Percentiles rank a stretch among this genome's conserved stretches.
Evolutionary conservation across 2,329 filamentous ascomycete species (phyloP).

Genomic region (Diaporthe citrichinensis): DNA sequence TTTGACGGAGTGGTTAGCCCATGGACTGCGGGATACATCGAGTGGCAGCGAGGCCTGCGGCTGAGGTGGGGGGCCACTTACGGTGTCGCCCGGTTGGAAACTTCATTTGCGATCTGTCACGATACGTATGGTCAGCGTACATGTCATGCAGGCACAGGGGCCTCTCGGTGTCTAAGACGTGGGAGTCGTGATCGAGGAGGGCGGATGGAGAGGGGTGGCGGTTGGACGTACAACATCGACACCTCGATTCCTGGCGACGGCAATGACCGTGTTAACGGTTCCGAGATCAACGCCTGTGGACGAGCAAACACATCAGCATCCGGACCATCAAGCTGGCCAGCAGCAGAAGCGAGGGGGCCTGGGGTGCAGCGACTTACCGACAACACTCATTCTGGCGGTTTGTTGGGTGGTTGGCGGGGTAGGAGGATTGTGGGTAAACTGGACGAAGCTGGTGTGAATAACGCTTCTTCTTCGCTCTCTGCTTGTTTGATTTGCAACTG

Average conservation of each 20-base stretch:
- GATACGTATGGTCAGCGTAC: slow-evolving; percentile 42
- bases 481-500: not conserved
- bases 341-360: not conserved
- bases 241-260: slow-evolving; percentile 97
- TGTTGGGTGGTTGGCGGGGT: slow-evolving; percentile 41
- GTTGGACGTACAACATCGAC: slow-evolving; percentile 92
- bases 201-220: too few species aligned
- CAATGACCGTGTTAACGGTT: slow-evolving; percentile 96
- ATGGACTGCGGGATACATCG: slow-evolving; percentile 6
- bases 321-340: slow-evolving; percentile 24
- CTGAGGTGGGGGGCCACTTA: slow-evolving; percentile 68
- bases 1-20: slow-evolving; percentile 41
- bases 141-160: slow-evolving; percentile 37
- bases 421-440: slow-evolving; percentile 38
- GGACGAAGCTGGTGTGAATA: slow-evolving; percentile 26
- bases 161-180: not conserved
- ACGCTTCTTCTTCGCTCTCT: not conserved
- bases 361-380: slow-evolving; percentile 58
- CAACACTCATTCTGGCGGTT: slow-evolving; percentile 67
- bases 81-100: slow-evolving; percentile 98
- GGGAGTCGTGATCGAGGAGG: not conserved
- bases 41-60: slow-evolving; percentile 34
- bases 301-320: slow-evolving; percentile 40
- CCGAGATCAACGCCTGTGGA: slow-evolving; percentile 88
- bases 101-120: slow-evolving; percentile 94